Base-by-base conservation (phyloP, 805 yeast species). In the Ogataea zsoltii region DNA sequence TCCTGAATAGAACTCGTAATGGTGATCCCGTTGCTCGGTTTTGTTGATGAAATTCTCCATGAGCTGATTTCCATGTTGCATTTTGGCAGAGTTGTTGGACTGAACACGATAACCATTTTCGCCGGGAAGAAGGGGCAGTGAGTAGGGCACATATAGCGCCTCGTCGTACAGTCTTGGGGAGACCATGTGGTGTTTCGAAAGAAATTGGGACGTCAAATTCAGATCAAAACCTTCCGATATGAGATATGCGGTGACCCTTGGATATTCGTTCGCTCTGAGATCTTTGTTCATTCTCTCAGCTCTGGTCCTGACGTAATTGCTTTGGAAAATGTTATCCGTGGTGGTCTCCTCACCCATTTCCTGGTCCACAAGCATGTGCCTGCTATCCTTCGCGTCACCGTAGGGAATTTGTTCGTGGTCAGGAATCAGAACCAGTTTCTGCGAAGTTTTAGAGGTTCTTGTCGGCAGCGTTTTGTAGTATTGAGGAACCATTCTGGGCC, bases 161-260 rank as follows among this genome's bases (percentile, higher is more conserved):
- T 92, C 97, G 65, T 92, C 97, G 57, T 92, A 92, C 25, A 86
- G 62, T 50, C 97, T 71, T 1, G 97, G 96, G 6, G 87, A 78
- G 1, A 91, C 96, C 56, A 84, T 83, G 65, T 92, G 99, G 35
- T 82, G 73, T 7, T 76, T 70, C 32, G 76, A 70, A 23, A 94
- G 67, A 55, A 88, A 92, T 36, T 75, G 72, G 1, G 85, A 74
- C 2, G 89, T 79, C 6, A 77, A 69, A 26, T 73, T 72, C 42
- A 94, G 66, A 56, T 87, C 76, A 58, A 89, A 83, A 26, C 85
- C 88, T 46, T 89, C 97, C 14, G 96, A 83, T 4, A 91, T 84
- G 53, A 89, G 79, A 66, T 92, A 92, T 1, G 98, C 97, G 0
- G 98, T 91, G 45, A 91, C 90, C 51, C 99, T 68, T 33, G 95